A percentile compares a stretch with the other conserved stretches of the same genome.
Conservation (phyloP, 805 yeast genomes). For the Candida awuae region DNA sequence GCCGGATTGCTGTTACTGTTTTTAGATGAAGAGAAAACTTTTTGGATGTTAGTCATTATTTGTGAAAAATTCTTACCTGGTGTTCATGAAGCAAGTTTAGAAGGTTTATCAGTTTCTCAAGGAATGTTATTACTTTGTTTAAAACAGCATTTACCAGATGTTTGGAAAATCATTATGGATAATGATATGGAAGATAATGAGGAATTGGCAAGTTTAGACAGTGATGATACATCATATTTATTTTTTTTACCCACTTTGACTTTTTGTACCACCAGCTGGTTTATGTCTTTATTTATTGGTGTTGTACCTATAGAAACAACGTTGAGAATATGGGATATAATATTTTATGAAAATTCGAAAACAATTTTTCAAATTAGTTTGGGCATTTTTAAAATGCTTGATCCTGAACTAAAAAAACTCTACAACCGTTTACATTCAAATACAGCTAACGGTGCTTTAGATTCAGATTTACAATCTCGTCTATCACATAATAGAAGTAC, state of each 20-base stretch:
- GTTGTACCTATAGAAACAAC: conserved; percentile 83
- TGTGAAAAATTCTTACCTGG: conserved; percentile 84
- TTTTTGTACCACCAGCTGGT: conserved; percentile 94
- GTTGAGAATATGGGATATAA: conserved; percentile 87
- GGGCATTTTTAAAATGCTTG: conserved; percentile 69
- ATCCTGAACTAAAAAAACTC: conserved; percentile 44
- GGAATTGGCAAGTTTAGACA: conserved; percentile 29
- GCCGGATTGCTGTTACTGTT: conserved; percentile 81
- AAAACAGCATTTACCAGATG: conserved; percentile 71
- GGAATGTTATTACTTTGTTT: conserved; percentile 87
- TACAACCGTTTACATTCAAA: conserved; percentile 7
- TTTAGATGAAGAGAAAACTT: conserved; percentile 89
- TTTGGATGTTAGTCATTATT: conserved; percentile 92
- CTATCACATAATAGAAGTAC: conserved; percentile 1
- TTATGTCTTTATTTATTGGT: conserved; percentile 94
- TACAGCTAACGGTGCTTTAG: conserved; percentile 4
- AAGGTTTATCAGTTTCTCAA: conserved; percentile 92
- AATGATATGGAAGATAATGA: conserved; percentile 27
- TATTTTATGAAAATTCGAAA: conserved; percentile 87
- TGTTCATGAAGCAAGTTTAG: conserved; percentile 80
- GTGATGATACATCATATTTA: conserved; percentile 37
- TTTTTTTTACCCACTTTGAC: conserved; percentile 83
- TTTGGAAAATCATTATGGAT: conserved; percentile 48
- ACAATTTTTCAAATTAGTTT: conserved; percentile 76
- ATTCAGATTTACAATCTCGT: conserved; percentile 11